Conservation (phyloP, 2,329 filamentous ascomycete species). For the Cytospora schulzeri region DNA sequence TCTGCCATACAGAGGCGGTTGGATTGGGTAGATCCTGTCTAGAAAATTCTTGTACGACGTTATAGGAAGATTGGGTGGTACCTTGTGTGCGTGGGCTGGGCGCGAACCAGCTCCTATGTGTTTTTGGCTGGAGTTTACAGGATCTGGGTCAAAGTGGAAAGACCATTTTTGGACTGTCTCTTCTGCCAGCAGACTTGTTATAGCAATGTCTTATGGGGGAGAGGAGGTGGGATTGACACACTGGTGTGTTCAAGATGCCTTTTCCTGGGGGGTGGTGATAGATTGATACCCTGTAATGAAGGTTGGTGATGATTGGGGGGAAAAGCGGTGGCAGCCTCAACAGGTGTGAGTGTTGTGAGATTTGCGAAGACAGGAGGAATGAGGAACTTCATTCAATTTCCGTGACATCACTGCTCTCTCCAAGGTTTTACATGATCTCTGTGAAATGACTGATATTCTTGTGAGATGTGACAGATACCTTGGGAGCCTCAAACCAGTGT, state of each 20-base stretch:
- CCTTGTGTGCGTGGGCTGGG: background rate
- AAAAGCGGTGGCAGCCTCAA: background rate
- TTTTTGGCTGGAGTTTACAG: background rate
- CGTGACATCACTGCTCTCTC: background rate
- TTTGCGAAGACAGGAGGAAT: background rate
- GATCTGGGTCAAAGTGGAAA: background rate
- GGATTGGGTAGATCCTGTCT: constrained; percentile 3
- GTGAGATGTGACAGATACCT: background rate
- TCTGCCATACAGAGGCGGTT: background rate
- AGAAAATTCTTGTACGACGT: background rate
- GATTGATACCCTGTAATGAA: constrained; percentile 5
- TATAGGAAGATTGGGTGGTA: background rate
- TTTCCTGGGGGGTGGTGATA: background rate
- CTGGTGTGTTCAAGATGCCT: background rate
- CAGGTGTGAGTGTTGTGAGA: background rate
- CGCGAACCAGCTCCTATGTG: background rate
- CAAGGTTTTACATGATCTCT: background rate
- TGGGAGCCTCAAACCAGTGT: background rate
- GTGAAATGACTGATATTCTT: background rate
- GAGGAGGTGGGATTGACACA: background rate
- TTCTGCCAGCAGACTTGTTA: background rate
- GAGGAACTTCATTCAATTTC: background rate
- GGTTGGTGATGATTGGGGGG: background rate
- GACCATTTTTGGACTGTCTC: background rate
- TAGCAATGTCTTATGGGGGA: background rate